Evolutionary conservation across 2,329 filamentous ascomycete species (phyloP), one percentile per base, ranked within the genome.

Genomic region (Cercospora citrullina): DNA sequence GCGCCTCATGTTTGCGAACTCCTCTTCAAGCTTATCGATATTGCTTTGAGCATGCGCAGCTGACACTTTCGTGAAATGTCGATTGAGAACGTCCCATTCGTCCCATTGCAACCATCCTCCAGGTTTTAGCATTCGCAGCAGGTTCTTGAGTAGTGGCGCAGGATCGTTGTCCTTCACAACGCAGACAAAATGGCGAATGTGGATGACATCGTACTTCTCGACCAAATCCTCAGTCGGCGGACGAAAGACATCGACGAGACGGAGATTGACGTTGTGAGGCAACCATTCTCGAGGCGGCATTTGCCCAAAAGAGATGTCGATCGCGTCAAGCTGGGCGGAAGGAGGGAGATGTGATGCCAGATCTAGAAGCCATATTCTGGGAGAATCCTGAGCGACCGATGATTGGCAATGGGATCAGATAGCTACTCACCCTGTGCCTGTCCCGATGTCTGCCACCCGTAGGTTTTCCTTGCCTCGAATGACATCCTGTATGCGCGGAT

Each of bases 111-210:
- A 45, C 69, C 69, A 72, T 3, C 71, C 71, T 14, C 71, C 71
- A 2, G 71, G 71, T 59, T 72, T 71, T 7, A 72, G 65, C 71
- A 72, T 71, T 4, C 61, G 33, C 16, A 72, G 64, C 16, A 72
- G 60, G 30, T 71, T 71, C 3, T 21, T 42, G 5, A 76, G 67
- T 1, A 76, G 60, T 21, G 72, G 63, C 1, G 67, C 60, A 5
- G 72, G 73, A 36, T 75, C 74, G 33, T 74, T 72, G 12, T 70
- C 65, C 14, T 71, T 66, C 21, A 75, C 66, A 1, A 72, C 69
- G 36, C 72, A 71, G 16, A 72, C 66, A 63, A 76, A 73, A 45
- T 73, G 70, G 42, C 74, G 70, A 31, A 76, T 68, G 60, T 75
- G 71, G 10, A 76, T 67, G 10, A 76, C 63, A 63, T 75, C 74